phyloP scores from a whole-genome alignment of 2,329 filamentous ascomycete species.

The Ascochyta viciae-villosae region DNA sequence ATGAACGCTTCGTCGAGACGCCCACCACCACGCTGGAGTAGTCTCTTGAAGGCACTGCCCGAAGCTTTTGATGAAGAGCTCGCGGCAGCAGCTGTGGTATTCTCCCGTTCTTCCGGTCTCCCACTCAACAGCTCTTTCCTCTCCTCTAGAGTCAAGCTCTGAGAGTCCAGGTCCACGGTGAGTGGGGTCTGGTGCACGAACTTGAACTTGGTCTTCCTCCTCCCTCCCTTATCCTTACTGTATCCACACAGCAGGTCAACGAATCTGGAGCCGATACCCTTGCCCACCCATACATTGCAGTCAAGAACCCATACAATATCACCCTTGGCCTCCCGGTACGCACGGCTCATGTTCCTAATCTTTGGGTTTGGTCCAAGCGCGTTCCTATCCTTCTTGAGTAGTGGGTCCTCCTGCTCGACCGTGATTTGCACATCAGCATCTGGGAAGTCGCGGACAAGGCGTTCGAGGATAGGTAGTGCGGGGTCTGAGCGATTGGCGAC shows the following conservation, averaged over 20 bases:
- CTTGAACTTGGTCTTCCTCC: conserved; percentile 66
- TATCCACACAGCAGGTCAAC: conserved; percentile 84
- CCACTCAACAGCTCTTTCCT: conserved; percentile 43
- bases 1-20: conserved; percentile 94
- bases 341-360: conserved; percentile 93
- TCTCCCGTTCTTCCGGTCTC: conserved; percentile 20
- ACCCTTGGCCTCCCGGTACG: conserved; percentile 83
- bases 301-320: conserved; percentile 95
- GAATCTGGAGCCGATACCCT: conserved; percentile 82
- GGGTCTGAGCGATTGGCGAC: conserved; percentile 77
- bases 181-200: conserved; percentile 95
- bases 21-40: conserved; percentile 68
- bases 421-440: conserved; percentile 74
- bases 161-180: conserved; percentile 71
- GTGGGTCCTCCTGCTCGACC: conserved; percentile 81
- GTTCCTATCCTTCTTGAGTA: conserved; percentile 64
- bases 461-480: conserved; percentile 75
- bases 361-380: conserved; percentile 93
- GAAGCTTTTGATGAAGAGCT: conserved; percentile 36
- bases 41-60: conserved; percentile 27
- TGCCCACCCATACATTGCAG: conserved; percentile 92
- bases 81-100: conserved; percentile 36
- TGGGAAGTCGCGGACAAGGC: conserved; percentile 76
- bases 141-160: conserved; percentile 35
- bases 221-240: conserved; percentile 43